Base-by-base conservation (phyloP, 176 grass and related monocot genomes). In the Zea luxurians region DNA sequence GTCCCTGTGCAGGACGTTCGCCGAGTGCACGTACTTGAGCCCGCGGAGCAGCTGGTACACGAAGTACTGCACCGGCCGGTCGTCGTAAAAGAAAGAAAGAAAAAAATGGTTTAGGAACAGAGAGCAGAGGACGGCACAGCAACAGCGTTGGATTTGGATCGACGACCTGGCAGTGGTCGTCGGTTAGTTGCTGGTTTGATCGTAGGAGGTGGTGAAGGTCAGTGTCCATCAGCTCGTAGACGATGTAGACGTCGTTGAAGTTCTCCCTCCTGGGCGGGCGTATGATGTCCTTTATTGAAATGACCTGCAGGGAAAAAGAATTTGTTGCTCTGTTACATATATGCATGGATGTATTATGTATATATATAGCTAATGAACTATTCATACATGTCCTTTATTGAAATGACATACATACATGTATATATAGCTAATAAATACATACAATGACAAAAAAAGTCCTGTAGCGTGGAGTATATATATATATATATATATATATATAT, bases 221-320 rank as follows among this genome's bases (percentile, higher is more conserved):
- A 48, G 91, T 98, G 78, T 98, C 91, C 95, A 98, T 98, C 79
- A 94, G 75, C 78, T 98, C 91, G 5, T 85, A 98, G 43, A 98
- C 95, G 11, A 98, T 94, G 45, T 98, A 98, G 41, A 98, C 95
- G 79, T 98, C 95, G 34, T 98, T 98, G 89, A 98, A 94, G 48
- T 86, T 98, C 67, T 98, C 91, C 82, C 83, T 84, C 75, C 84
- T 94, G 40, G 95, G 87, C 83, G 91, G 95, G 17, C 95, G 91
- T 80, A 98, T 89, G 83, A 98, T 98, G 78, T 98, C 95, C 85
- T 98, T 98, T 68, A 98, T 73, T 75, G 91, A 91, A 80, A 98
- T 92, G 52, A 98, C 91, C 95, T 98, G 69, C 9, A 75, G 27
- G 27, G 27, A 27, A 27, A 27, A 27, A 27, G 27, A 27, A 27